phyloP scores from a whole-genome alignment of 75 land plant species.

The Picea sitchensis region DNA sequence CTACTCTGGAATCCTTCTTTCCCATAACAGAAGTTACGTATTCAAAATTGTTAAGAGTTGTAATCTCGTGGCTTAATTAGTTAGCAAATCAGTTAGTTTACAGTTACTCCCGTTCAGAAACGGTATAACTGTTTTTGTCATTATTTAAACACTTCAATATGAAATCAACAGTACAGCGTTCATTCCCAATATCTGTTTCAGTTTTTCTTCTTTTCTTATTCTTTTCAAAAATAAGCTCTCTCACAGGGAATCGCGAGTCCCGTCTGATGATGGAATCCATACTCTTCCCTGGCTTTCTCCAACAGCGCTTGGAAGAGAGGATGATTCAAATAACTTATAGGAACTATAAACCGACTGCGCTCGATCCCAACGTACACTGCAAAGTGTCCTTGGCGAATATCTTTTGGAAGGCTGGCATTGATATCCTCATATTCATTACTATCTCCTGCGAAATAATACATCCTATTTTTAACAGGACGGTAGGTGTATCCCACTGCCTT shows the following conservation, averaged over 20 bases:
- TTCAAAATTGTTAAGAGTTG: not conserved
- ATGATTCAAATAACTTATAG: constrained; percentile 40
- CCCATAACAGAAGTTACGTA: constrained; percentile 24
- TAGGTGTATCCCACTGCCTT: too few relatives aligned
- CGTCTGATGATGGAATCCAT: constrained; percentile 37
- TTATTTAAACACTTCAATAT: too few relatives aligned
- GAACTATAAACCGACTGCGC: constrained; percentile 39
- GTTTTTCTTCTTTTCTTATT: too few relatives aligned
- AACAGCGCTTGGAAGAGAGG: constrained; percentile 58
- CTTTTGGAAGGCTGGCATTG: constrained; percentile 24
- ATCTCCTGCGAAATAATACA: not conserved
- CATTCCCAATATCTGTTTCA: too few relatives aligned
- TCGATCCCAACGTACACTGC: constrained; percentile 64
- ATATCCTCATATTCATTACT: constrained; percentile 9
- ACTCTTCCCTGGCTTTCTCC: constrained; percentile 55
- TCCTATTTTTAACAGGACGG: too few relatives aligned
- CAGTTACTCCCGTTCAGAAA: too few relatives aligned
- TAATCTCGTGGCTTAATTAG: too few relatives aligned
- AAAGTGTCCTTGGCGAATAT: constrained; percentile 59
- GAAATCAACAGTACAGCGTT: too few relatives aligned
- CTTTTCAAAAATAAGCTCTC: constrained; percentile 18
- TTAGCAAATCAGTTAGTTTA: too few relatives aligned
- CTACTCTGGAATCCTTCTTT: not conserved
- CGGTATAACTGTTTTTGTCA: too few relatives aligned
- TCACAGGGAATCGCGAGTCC: constrained; percentile 61